Evolutionary conservation across 306 rosid species (phyloP).

Genomic region (Geum urbanum): DNA sequence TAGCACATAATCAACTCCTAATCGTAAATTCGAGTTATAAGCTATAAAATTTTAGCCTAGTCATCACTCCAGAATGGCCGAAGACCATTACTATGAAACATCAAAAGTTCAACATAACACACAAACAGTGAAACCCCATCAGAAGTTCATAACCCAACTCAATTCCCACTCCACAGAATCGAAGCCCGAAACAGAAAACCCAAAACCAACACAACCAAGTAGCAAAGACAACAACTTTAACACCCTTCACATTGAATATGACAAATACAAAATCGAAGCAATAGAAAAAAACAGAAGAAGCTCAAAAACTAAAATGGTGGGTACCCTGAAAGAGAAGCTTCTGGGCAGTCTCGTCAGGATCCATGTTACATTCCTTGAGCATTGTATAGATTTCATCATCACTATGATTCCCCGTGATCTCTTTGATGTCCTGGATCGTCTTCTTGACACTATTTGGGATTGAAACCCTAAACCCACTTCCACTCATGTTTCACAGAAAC

Average conservation of each 20-base stretch:
- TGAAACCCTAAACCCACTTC: constrained; percentile 78
- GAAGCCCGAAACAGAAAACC: constrained; percentile 10
- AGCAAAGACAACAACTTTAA: constrained; percentile 23
- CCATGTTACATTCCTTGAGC: constrained; percentile 96
- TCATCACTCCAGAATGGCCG: too few relatives aligned
- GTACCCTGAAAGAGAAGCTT: constrained; percentile 92
- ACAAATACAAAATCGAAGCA: constrained; percentile 28
- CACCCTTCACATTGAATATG: constrained; percentile 41
- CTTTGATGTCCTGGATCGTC: constrained; percentile 77
- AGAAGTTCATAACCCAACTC: constrained; percentile 19
- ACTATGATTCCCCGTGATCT: constrained; percentile 79
- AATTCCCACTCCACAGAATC: constrained; percentile 23
- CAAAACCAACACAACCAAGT: constrained; percentile 30
- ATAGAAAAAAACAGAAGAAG: neutral
- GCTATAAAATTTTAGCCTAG: too few relatives aligned
- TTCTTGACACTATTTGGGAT: constrained; percentile 63
- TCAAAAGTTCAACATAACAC: too few relatives aligned
- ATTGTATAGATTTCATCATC: constrained; percentile 89
- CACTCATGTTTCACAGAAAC: constrained; percentile 49
- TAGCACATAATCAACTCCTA: neutral
- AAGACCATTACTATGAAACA: too few relatives aligned
- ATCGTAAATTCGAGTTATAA: constrained; percentile 16
- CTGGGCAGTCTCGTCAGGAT: constrained; percentile 91
- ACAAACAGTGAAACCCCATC: constrained; percentile 39
- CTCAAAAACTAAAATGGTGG: neutral